Conservation (phyloP, 768 basidiomycete species). For the Hortiboletus campestris region DNA sequence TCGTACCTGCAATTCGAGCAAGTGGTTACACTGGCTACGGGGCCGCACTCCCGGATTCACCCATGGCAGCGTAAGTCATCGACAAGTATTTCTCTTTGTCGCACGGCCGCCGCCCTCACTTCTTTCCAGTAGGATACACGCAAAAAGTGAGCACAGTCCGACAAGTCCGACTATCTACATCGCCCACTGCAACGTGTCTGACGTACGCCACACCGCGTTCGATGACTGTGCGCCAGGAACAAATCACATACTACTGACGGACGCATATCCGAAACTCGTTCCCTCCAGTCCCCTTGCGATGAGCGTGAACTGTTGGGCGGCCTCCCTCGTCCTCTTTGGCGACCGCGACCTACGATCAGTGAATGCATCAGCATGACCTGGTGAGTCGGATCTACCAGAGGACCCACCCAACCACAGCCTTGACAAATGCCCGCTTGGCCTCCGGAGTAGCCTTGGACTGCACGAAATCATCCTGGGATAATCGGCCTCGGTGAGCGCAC, state of each 20-base stretch:
- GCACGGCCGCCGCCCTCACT: background rate
- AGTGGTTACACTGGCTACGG: no score
- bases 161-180: background rate
- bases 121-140: background rate
- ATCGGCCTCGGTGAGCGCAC: background rate
- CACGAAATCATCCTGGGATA: conserved; percentile 66
- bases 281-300: conserved; percentile 83
- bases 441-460: conserved; percentile 69
- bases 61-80: no score
- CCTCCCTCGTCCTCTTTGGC: conserved; percentile 71
- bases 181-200: background rate
- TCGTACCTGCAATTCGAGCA: no score
- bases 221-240: background rate
- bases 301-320: conserved; percentile 83
- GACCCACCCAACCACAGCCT: conserved; percentile 63
- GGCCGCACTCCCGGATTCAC: background rate
- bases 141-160: background rate
- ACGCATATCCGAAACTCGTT: conserved; percentile 82
- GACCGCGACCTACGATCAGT: conserved; percentile 57
- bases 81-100: background rate
- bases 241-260: conserved; percentile 52
- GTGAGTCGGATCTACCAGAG: background rate
- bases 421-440: conserved; percentile 77
- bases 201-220: background rate
- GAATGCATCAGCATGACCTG: background rate